Percentiles rank a stretch among this genome's conserved stretches.
Conservation (phyloP, 2,329 filamentous ascomycete genomes). For the Penicillium oxalicum region DNA sequence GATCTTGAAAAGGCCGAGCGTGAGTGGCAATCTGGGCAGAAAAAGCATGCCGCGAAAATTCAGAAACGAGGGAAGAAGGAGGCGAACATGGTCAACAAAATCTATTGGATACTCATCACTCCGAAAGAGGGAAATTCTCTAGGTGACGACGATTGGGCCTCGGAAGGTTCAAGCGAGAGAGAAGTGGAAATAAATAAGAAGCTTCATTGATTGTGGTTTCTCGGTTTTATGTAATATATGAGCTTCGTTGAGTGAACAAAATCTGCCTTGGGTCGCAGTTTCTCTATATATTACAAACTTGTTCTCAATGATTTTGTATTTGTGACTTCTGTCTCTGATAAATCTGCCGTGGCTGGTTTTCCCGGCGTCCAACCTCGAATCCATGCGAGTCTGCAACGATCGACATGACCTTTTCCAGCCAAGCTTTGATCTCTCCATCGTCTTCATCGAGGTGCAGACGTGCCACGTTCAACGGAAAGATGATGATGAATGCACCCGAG, state of each 20-base stretch:
- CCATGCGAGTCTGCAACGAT: slow-evolving; percentile 13
- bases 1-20: neutral
- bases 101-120: slow-evolving; percentile 10
- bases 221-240: too few relatives aligned
- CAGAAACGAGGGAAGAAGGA: slow-evolving; percentile 1
- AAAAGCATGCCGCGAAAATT: neutral
- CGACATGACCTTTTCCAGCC: slow-evolving; percentile 9
- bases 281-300: too few relatives aligned
- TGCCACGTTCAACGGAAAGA: slow-evolving; percentile 13
- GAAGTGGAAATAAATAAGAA: too few relatives aligned
- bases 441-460: slow-evolving; percentile 7
- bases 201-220: too few relatives aligned
- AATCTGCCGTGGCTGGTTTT: slow-evolving; percentile 7
- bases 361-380: slow-evolving; percentile 10
- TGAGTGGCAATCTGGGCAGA: neutral
- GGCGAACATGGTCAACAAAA: slow-evolving; percentile 4
- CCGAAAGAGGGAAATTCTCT: neutral
- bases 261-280: too few relatives aligned
- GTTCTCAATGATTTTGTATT: too few relatives aligned
- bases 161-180: neutral
- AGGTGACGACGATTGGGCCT: slow-evolving; percentile 10
- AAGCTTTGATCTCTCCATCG: slow-evolving; percentile 1
- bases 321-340: too few relatives aligned
- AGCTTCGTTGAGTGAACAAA: too few relatives aligned
- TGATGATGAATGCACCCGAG: slow-evolving; percentile 10